Percentiles rank a stretch among this genome's conserved stretches.
phyloP scores from a whole-genome alignment of 306 rosid genomes.

The Malus asiatica region DNA sequence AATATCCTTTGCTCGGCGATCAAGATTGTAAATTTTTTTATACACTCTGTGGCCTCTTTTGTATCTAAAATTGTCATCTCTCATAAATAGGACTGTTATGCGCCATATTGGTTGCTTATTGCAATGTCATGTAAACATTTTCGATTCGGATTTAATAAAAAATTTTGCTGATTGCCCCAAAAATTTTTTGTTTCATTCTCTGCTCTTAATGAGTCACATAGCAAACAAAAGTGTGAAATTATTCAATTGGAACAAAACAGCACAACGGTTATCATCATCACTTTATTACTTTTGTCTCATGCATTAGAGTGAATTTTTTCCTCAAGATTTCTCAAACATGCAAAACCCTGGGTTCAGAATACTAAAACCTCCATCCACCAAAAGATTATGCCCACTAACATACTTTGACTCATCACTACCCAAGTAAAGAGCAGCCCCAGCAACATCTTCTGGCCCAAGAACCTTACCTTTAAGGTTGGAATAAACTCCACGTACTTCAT shows the following conservation, averaged over 20 bases:
- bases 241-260: neutral
- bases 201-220: too few relatives aligned
- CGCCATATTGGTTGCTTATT: too few relatives aligned
- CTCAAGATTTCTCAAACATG: constrained; percentile 1
- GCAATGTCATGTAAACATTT: too few relatives aligned
- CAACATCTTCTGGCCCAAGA: constrained; percentile 28
- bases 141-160: too few relatives aligned
- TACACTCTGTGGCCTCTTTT: too few relatives aligned
- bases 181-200: too few relatives aligned
- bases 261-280: too few relatives aligned
- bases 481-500: constrained; percentile 3
- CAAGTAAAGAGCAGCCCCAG: constrained; percentile 43
- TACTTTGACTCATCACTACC: constrained; percentile 42
- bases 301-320: neutral
- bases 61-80: too few relatives aligned
- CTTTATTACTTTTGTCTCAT: neutral
- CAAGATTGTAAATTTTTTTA: too few relatives aligned
- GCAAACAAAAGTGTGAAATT: neutral
- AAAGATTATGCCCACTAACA: constrained; percentile 43
- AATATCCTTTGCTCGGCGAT: too few relatives aligned
- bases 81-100: too few relatives aligned
- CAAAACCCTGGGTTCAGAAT: constrained; percentile 8
- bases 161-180: too few relatives aligned
- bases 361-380: constrained; percentile 44
- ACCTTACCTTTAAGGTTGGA: constrained; percentile 19